phyloP scores from a whole-genome alignment of 1,139 yeast genomes.

The Hyphopichia buzzinii region DNA sequence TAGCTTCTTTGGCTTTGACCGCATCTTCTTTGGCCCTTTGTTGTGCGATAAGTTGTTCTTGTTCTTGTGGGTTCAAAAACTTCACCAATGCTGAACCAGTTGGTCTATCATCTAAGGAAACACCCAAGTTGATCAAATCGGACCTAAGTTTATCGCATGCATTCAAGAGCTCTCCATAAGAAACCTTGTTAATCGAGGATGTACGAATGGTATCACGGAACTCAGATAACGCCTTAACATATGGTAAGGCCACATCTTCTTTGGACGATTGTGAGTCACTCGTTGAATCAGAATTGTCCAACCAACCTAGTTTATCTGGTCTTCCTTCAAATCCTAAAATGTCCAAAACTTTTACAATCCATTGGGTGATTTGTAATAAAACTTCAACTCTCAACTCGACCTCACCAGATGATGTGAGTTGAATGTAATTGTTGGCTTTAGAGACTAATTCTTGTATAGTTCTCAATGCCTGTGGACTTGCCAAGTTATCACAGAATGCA shows the following conservation, averaged over 20 bases:
- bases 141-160: conserved; percentile 41
- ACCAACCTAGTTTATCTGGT: conserved; percentile 79
- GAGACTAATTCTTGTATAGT: conserved; percentile 66
- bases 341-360: conserved; percentile 67
- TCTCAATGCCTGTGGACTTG: conserved; percentile 75
- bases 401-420: conserved; percentile 44
- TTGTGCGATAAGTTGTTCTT: conserved; percentile 58
- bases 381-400: conserved; percentile 60
- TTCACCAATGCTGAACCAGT: conserved; percentile 80
- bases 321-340: conserved; percentile 76
- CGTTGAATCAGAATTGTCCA: conserved; percentile 29
- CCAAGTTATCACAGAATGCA: conserved; percentile 84
- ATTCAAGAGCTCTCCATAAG: conserved; percentile 51
- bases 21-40: conserved; percentile 61
- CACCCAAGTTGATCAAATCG: conserved; percentile 71
- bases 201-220: conserved; percentile 82
- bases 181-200: conserved; percentile 66
- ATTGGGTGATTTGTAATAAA: conserved; percentile 59
- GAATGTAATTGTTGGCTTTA: conserved; percentile 69
- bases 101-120: conserved; percentile 84
- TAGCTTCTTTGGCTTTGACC: conserved; percentile 37
- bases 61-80: conserved; percentile 69
- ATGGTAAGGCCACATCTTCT: conserved; percentile 78
- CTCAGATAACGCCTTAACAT: conserved; percentile 67
- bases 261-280: conserved; percentile 24